Evolutionary conservation across 176 grass and related monocot species (phyloP).

Genomic region (Hsuehochloa calcarea): DNA sequence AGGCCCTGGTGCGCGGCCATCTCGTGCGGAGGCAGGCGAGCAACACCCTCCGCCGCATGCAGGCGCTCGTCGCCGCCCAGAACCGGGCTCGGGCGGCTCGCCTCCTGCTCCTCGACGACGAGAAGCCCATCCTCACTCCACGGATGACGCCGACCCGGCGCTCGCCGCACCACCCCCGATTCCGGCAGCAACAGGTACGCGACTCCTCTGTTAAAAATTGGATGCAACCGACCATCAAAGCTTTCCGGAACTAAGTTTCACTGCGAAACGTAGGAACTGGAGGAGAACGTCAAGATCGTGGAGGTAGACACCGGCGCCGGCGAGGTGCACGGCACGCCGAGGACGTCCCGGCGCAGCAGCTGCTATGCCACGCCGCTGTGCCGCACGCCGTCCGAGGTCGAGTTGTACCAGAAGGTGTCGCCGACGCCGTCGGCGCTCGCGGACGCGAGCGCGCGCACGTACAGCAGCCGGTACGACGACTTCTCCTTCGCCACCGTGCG

Average conservation of each 20-base stretch:
- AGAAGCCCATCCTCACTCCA: constrained; percentile 34
- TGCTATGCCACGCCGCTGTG: constrained; percentile 54
- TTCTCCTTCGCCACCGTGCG: constrained; percentile 73
- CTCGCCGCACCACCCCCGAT: constrained; percentile 57
- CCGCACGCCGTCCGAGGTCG: constrained; percentile 52
- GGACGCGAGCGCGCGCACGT: constrained; percentile 58
- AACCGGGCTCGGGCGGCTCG: constrained; percentile 44
- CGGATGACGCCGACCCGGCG: constrained; percentile 25
- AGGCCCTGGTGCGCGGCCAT: constrained; percentile 77
- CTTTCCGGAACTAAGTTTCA: background rate
- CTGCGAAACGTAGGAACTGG: constrained; percentile 9
- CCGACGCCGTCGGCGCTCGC: constrained; percentile 65
- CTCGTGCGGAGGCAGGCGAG: constrained; percentile 73
- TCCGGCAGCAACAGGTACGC: constrained; percentile 44
- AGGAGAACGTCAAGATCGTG: constrained; percentile 76
- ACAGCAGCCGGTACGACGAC: constrained; percentile 63
- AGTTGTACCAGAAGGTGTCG: constrained; percentile 47
- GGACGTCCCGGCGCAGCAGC: constrained; percentile 39
- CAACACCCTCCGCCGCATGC: constrained; percentile 76
- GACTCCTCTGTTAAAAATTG: background rate
- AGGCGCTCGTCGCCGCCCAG: constrained; percentile 78
- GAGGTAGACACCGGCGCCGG: constrained; percentile 60
- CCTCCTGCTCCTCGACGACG: constrained; percentile 47
- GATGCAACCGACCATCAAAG: background rate
- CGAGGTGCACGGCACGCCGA: constrained; percentile 30